Conservation (phyloP, 805 yeast species). For the Blastobotrys peoriensis region DNA sequence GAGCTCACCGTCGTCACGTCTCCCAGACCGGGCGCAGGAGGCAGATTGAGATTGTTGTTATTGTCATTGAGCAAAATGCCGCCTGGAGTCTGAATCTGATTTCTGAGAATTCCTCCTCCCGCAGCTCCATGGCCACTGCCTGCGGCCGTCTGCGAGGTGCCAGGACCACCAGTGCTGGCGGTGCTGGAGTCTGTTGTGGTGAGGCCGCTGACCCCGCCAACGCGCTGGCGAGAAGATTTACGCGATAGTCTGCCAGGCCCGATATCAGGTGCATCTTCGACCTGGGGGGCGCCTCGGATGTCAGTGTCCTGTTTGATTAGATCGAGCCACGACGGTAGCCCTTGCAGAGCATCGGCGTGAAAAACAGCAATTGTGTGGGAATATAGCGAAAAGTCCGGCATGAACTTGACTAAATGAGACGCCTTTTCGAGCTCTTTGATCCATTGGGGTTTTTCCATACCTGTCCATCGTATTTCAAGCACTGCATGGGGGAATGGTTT, state of each 20-base stretch:
- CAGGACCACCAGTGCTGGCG: background rate
- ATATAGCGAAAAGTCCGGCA: slow-evolving; percentile 37
- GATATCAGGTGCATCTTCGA: background rate
- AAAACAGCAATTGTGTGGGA: slow-evolving; percentile 31
- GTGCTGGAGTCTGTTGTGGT: too few species aligned
- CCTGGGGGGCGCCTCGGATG: slow-evolving; percentile 42
- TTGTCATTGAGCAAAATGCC: slow-evolving; percentile 4
- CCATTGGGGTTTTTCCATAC: slow-evolving; percentile 30
- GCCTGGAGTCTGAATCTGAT: background rate
- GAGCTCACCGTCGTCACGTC: background rate
- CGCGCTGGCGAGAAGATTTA: background rate
- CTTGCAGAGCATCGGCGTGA: slow-evolving; percentile 28
- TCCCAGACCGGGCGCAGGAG: slow-evolving; percentile 4
- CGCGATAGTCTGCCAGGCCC: background rate
- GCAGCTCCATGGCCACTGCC: background rate
- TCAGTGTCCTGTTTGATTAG: slow-evolving; percentile 32
- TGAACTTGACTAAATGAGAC: slow-evolving; percentile 45
- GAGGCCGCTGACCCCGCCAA: background rate
- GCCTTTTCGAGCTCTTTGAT: slow-evolving; percentile 34
- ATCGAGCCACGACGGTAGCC: slow-evolving; percentile 37
- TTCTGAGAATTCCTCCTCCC: background rate
- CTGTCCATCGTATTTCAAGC: slow-evolving; percentile 43
- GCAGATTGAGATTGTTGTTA: background rate
- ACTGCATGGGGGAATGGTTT: slow-evolving; percentile 51
- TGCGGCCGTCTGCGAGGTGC: background rate